Evolutionary conservation across 495 filamentous ascomycete species (phyloP).

Genomic region (Lentithecium fluviatile): DNA sequence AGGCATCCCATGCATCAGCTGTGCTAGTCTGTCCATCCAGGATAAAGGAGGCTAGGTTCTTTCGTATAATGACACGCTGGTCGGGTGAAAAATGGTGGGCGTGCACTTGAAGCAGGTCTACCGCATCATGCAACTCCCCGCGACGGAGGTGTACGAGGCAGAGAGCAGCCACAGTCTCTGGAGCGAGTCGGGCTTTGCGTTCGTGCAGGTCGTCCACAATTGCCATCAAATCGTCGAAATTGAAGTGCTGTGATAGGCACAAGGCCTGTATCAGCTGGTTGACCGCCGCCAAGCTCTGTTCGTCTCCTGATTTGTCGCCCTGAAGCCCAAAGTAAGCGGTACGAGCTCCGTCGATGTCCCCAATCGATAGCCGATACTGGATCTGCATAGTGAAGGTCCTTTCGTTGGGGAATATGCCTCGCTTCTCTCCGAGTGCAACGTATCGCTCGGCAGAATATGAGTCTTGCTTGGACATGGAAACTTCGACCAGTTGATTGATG

Average conservation of each 20-base stretch:
- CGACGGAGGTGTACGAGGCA: conserved; percentile 67
- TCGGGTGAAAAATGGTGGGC: conserved; percentile 60
- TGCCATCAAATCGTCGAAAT: conserved; percentile 67
- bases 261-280: conserved; percentile 77
- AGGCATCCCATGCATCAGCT: conserved; percentile 73
- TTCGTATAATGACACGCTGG: conserved; percentile 62
- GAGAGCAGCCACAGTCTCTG: conserved; percentile 69
- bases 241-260: conserved; percentile 54
- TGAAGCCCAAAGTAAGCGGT: conserved; percentile 61
- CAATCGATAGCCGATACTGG: conserved; percentile 66
- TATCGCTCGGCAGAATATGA: conserved; percentile 73
- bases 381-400: conserved; percentile 72
- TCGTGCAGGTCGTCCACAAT: conserved; percentile 74
- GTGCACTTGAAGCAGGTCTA: conserved; percentile 72
- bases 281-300: conserved; percentile 61
- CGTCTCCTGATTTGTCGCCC: conserved; percentile 50
- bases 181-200: conserved; percentile 63
- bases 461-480: conserved; percentile 67
- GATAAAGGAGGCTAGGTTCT: conserved; percentile 64
- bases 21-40: conserved; percentile 59
- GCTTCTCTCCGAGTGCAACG: conserved; percentile 59
- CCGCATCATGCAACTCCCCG: conserved; percentile 70
- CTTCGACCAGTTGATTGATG: conserved; percentile 72
- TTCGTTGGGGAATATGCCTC: conserved; percentile 61
- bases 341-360: conserved; percentile 66